These are phyloP conservation scores for Aquilaria malaccensis DNA, from an alignment of 345 rosid genomes.

Conservation along the genomic window DNA sequence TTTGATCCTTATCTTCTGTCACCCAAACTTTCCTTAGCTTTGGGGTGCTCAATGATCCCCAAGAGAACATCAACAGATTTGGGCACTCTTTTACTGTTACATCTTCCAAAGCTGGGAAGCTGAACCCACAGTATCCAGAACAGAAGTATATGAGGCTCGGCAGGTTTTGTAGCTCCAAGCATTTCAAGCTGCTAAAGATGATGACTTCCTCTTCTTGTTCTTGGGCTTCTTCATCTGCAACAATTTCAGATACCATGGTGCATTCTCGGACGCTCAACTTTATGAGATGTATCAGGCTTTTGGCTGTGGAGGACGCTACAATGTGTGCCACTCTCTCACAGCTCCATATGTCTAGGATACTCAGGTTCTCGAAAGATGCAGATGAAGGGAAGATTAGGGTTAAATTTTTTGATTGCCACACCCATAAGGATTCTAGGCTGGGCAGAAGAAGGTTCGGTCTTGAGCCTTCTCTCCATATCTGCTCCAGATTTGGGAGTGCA, in stretches of 20 bases:
- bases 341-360: slow-evolving; percentile 6
- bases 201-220: slow-evolving; percentile 4
- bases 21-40: slow-evolving; percentile 8
- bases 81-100: slow-evolving; percentile 5
- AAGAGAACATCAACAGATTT: background rate
- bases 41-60: slow-evolving; percentile 11
- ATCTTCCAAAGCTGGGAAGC: slow-evolving; percentile 8
- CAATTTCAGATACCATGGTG: background rate
- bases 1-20: slow-evolving; percentile 9
- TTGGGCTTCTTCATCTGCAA: background rate
- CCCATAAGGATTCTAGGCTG: slow-evolving; percentile 1
- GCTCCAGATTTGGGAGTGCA: background rate
- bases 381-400: slow-evolving; percentile 8
- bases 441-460: background rate
- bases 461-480: slow-evolving; percentile 5
- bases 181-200: slow-evolving; percentile 1
- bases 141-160: slow-evolving; percentile 3
- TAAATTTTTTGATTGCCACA: slow-evolving; percentile 1
- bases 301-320: slow-evolving; percentile 10
- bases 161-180: slow-evolving; percentile 2
- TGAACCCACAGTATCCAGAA: slow-evolving; percentile 8
- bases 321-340: background rate
- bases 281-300: slow-evolving; percentile 8
- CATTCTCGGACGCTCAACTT: slow-evolving; percentile 13
- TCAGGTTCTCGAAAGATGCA: slow-evolving; percentile 7